Evolutionary conservation across 306 rosid genomes (phyloP), one percentile per base, ranked within the genome.

Genomic region (Sphenostylis stenocarpa): DNA sequence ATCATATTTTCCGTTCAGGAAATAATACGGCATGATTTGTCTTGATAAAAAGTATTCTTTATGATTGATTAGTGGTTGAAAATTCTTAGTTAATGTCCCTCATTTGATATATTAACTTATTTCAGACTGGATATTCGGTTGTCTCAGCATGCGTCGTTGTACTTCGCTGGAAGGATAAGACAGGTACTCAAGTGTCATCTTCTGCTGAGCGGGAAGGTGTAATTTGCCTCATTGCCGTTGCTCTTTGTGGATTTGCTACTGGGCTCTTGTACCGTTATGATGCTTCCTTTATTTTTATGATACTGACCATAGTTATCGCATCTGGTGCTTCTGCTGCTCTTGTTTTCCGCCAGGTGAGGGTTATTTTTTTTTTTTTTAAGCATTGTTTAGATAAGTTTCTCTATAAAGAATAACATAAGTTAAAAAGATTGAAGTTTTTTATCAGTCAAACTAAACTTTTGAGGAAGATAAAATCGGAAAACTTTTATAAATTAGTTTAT

Each of bases 91-190:
- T 53, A 68, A 28, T 39, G 24, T 65, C 14, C 72, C 80, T 83
- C 41, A 58, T 82, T 56, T 55, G 55, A 74, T 74, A 23, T 70
- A 6, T 71, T 65, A 73, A 64, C 70, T 85, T 80, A 49, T 82
- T 85, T 85, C 92, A 95, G 99, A 95, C 97, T n/a, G 99, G 97
- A 83, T 95, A 92, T 85, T 92, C 99, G 70, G 92, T 92, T 80
- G 99, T 90, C 70, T 86, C 97, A n/a, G 99, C 99, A 29, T 91
- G 97, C 57, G 97, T 92, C 44, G 77, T 95, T 61, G 78, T 88
- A 36, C 97, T 95, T 84, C 99, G 99, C 73, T 92, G 92, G 96
- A 91, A 80, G 67, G 96, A 84, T 63, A 92, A 74, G 84, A 84
- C 87, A 70, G 45, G 55, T 31, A 68, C 86, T 66, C 91, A 80